These are phyloP conservation scores for Hypocrella siamensis DNA, from an alignment of 2,329 filamentous ascomycete genomes.

Conservation along the genomic window DNA sequence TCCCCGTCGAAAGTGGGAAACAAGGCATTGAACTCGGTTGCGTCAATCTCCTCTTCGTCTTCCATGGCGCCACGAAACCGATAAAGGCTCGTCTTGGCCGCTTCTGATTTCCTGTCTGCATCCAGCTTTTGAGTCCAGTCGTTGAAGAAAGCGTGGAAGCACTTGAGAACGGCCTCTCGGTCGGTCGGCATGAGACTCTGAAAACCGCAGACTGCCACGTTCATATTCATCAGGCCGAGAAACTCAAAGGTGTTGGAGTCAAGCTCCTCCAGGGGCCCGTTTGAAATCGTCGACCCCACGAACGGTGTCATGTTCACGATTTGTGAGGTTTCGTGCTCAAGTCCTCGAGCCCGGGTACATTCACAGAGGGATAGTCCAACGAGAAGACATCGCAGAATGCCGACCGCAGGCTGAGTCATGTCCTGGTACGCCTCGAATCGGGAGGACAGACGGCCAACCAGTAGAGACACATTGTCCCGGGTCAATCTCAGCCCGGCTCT, in stretches of 20 bases:
- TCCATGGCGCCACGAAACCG: constrained; percentile 66
- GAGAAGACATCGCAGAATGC: constrained; percentile 64
- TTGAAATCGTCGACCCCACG: constrained; percentile 29
- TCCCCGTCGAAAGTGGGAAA: constrained; percentile 64
- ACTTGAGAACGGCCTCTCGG: constrained; percentile 43
- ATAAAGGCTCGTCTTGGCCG: constrained; percentile 63
- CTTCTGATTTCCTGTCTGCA: constrained; percentile 59
- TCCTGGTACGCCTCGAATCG: constrained; percentile 74
- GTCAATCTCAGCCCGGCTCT: constrained; percentile 30
- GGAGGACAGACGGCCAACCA: constrained; percentile 52
- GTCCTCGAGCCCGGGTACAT: constrained; percentile 24
- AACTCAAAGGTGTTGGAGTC: constrained; percentile 24
- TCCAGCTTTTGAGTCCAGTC: constrained; percentile 69
- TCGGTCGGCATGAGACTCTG: constrained; percentile 22
- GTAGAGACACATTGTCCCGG: constrained; percentile 44
- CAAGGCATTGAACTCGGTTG: constrained; percentile 60
- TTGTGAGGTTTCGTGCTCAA: constrained; percentile 15
- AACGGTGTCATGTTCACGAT: constrained; percentile 38
- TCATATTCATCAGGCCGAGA: constrained; percentile 16
- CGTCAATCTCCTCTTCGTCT: constrained; percentile 58
- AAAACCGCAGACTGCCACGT: constrained; percentile 31
- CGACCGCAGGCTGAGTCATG: constrained; percentile 61
- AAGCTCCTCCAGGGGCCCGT: constrained; percentile 7
- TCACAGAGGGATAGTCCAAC: constrained; percentile 54
- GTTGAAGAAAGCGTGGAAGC: constrained; percentile 58